Evolutionary conservation across 2,329 filamentous ascomycete genomes (phyloP), one percentile per base, ranked within the genome.

Genomic region (Ceratocystis ficicola): DNA sequence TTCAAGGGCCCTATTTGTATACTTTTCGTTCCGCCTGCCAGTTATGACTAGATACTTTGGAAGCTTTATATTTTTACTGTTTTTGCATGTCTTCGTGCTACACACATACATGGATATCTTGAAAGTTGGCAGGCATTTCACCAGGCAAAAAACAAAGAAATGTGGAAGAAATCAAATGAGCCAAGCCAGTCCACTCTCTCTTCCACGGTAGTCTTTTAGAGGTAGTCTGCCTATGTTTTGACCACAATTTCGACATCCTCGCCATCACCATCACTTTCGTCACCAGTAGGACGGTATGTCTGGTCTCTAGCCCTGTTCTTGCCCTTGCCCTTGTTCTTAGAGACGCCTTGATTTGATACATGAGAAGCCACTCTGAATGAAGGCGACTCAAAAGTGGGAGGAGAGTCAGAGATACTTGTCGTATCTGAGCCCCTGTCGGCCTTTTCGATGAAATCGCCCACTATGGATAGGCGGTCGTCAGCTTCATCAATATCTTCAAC

Each of bases 391-490:
- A 17, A 3, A 32, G 28, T 1, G 12, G 6, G n/a, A n/a, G 48
- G 48, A 52, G 48, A 52, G 22, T 28, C 25, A 30, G 52, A 4
- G 4, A 30, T 10, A 17, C 20, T 28, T 10, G 25, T 28, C 28
- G 10, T 17, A 30, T 57, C 22, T 7, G 52, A 30, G 48, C 20
- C 20, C 22, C 30, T 57, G 3, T 28, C 22, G 1, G 22, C 25
- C 10, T 12, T 17, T 25, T n/a, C 48, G 22, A 10, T 32, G 4
- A 57, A 17, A 28, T 5, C 25, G 22, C 52, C 32, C 28, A 25
- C 17, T 12, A 46, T 28, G 17, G 30, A 64, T 32, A 65, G 41
- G 17, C 30, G n/a, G 12, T 64, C 61, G 28, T 66, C 52, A 30
- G 55, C 52, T 25, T 61, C 28, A 30, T 48, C 28, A 36, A 5